A percentile compares a stretch with the other conserved stretches of the same genome.
Evolutionary conservation across 306 rosid species (phyloP).

Genomic region (Fragaria ananassa): DNA sequence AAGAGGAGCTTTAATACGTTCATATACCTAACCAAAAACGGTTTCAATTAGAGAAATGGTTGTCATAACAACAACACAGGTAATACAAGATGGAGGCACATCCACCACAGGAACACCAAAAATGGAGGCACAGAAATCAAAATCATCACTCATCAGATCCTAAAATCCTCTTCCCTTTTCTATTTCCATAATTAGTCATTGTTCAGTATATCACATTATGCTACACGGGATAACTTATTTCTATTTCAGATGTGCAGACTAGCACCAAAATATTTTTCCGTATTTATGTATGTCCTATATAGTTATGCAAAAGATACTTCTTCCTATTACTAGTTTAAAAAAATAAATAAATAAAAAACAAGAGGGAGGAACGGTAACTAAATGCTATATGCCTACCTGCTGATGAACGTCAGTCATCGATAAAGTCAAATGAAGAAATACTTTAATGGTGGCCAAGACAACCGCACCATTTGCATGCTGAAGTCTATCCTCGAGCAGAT

Average conservation of each 20-base stretch:
- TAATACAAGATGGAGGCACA: slow-evolving; percentile 11
- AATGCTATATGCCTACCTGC: slow-evolving; percentile 56
- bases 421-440: slow-evolving; percentile 91
- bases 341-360: too few relatives aligned
- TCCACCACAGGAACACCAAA: slow-evolving; percentile 15
- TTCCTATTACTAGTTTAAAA: background rate
- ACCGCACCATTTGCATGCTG: slow-evolving; percentile 99
- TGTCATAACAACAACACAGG: slow-evolving; percentile 22
- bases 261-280: slow-evolving; percentile 3
- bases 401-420: slow-evolving; percentile 99
- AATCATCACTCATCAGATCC: slow-evolving; percentile 16
- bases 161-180: background rate
- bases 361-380: background rate
- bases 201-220: background rate
- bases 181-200: background rate
- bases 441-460: slow-evolving; percentile 89
- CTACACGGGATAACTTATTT: background rate
- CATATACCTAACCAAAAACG: slow-evolving; percentile 69
- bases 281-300: slow-evolving; percentile 4
- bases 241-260: slow-evolving; percentile 23
- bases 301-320: background rate
- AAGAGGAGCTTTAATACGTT: slow-evolving; percentile 98
- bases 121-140: background rate
- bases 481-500: slow-evolving; percentile 98
- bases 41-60: slow-evolving; percentile 25